Base-by-base conservation (phyloP, 1,284 basidiomycete species). In the Moesziomyces globuligerus region DNA sequence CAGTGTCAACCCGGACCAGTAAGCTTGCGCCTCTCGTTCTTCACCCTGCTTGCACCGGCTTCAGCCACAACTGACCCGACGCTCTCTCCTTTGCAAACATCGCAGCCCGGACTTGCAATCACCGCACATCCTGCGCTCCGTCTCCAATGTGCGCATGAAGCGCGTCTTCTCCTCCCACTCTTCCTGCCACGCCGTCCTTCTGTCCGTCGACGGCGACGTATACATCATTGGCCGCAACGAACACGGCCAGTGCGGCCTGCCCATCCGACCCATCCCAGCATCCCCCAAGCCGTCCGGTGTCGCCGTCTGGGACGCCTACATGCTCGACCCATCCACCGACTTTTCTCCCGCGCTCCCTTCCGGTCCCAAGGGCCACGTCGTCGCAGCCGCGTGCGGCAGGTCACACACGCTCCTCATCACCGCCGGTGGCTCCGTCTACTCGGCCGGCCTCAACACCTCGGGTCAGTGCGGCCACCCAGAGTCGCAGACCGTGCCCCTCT, bases 211-310 rank as follows among this genome's bases (percentile, higher is more conserved):
- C 48, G 93, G 93, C 20, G 85, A 87, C 20, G 93, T 91, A 3
- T 94, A 91, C 88, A 83, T 94, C 74, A 91, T 94, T 80, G 94
- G 94, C 2, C 87, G 91, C 43, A 92, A 93, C 83, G 87, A 81
- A 37, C 73, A 80, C 48, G 77, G 81, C 26, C 83, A 84, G 48
- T 81, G 80, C 52, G 78, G 83, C 23, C 41, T 80, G 24, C 75
- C 77, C 15, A 73, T 54, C 26, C 47, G 72, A 15, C 69, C 48
- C 5, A 43, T 44, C 4, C 59, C 68, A 7, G 38, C 32, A 15
- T 84, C 91, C 39, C 48, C 51, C 34, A 57, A 68, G 28, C 56
- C 55, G 8, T 53, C 62, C n/a, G 67, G 90, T 26, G 80, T 87
- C 86, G 53, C 92, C 90, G 21, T 86, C 86, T 79, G 86, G 86